These are phyloP conservation scores for Triangularia setosa DNA, from an alignment of 2,329 filamentous ascomycete genomes.

Conservation along the genomic window DNA sequence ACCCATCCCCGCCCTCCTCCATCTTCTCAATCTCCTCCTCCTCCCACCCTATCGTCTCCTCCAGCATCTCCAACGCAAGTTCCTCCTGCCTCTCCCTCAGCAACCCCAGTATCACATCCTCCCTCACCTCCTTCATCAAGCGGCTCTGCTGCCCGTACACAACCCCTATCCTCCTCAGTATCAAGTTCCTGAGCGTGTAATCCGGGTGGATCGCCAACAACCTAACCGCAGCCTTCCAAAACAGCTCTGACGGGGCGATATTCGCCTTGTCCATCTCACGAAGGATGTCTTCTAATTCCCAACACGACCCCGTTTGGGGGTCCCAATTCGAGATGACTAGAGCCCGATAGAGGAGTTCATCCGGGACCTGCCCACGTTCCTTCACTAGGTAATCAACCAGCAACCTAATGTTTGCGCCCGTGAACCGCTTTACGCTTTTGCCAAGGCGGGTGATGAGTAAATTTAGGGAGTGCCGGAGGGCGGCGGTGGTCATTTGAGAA, in stretches of 20 bases:
- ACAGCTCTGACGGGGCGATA: constrained; percentile 59
- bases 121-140: constrained; percentile 58
- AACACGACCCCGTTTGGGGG: constrained; percentile 59
- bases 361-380: constrained; percentile 51
- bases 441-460: neutral
- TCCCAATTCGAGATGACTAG: constrained; percentile 70
- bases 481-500: neutral
- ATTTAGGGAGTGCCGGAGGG: neutral
- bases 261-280: constrained; percentile 64
- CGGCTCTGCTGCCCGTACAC: constrained; percentile 66
- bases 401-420: constrained; percentile 37
- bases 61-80: constrained; percentile 67
- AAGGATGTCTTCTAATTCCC: constrained; percentile 59
- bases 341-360: constrained; percentile 64
- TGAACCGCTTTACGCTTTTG: constrained; percentile 19
- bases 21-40: constrained; percentile 39
- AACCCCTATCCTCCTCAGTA: constrained; percentile 67
- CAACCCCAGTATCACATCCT: constrained; percentile 67
- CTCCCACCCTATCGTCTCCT: constrained; percentile 57
- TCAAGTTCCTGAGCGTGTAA: constrained; percentile 66
- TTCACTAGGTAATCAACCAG: constrained; percentile 57
- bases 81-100: constrained; percentile 81
- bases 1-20: neutral
- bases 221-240: constrained; percentile 69
- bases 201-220: constrained; percentile 81